A percentile compares a stretch with the other conserved stretches of the same genome.
phyloP scores from a whole-genome alignment of 257 asterid species.

The Anisodus tanguticus region DNA sequence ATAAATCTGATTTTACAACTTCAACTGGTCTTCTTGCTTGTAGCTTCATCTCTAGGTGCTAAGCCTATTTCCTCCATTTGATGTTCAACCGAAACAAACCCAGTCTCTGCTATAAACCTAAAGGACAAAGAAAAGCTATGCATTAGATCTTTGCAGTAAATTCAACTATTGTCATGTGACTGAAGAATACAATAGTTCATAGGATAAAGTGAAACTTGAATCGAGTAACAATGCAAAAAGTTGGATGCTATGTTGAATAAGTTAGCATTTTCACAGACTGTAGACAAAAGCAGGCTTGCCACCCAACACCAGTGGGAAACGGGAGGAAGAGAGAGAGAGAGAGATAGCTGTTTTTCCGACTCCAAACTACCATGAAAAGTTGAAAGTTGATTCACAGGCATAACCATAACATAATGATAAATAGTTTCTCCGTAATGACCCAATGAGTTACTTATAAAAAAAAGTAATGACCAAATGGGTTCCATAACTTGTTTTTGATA shows the following conservation, averaged over 20 bases:
- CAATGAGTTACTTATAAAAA: not conserved
- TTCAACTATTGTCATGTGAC: not conserved
- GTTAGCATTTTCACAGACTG: not conserved
- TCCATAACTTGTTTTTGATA: not conserved
- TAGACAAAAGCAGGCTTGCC: not conserved
- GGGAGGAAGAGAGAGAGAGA: not conserved
- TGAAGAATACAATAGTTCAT: not conserved
- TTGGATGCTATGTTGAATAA: not conserved
- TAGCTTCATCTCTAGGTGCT: slow-evolving; percentile 49
- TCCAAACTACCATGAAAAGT: not conserved
- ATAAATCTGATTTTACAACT: slow-evolving; percentile 28
- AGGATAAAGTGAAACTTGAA: not conserved
- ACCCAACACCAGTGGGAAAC: not conserved
- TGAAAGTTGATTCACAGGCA: not conserved
- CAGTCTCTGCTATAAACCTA: slow-evolving; percentile 86
- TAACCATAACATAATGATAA: not conserved
- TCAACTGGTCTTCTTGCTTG: slow-evolving; percentile 56
- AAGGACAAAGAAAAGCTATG: slow-evolving; percentile 22
- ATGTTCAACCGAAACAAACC: slow-evolving; percentile 78
- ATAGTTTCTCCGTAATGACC: not conserved
- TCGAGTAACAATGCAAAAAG: not conserved
- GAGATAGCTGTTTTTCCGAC: not conserved
- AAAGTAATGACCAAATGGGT: not conserved
- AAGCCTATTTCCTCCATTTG: slow-evolving; percentile 87
- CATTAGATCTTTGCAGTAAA: not conserved